Evolutionary conservation across 352 stramenopile genomes (phyloP).

Genomic region (Elongisporangium undulatum): DNA sequence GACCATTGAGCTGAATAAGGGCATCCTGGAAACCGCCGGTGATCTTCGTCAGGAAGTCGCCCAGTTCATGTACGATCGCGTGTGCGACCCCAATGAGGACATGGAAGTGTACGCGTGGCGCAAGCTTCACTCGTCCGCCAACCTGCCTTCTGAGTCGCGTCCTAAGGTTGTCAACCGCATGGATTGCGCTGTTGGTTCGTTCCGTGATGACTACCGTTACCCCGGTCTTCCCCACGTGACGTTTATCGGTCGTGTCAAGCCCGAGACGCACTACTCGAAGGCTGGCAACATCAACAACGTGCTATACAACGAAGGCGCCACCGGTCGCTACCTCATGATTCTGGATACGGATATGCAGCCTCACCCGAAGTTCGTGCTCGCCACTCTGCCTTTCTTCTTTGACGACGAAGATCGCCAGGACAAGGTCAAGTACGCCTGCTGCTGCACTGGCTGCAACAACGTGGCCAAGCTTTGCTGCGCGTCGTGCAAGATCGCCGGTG

Average conservation of each 20-base stretch:
- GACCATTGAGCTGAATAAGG: slow-evolving; percentile 77
- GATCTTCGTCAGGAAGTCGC: slow-evolving; percentile 77
- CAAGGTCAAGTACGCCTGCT: slow-evolving; percentile 80
- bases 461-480: slow-evolving; percentile 81
- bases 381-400: slow-evolving; percentile 79
- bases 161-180: slow-evolving; percentile 62
- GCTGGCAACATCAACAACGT: slow-evolving; percentile 88
- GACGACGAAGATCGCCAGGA: slow-evolving; percentile 66
- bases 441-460: slow-evolving; percentile 62
- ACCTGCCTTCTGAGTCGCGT: slow-evolving; percentile 59
- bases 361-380: slow-evolving; percentile 70
- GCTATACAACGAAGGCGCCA: slow-evolving; percentile 81
- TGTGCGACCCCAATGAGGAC: slow-evolving; percentile 80
- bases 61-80: slow-evolving; percentile 84
- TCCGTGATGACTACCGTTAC: slow-evolving; percentile 82
- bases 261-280: slow-evolving; percentile 81
- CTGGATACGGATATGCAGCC: slow-evolving; percentile 85
- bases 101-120: slow-evolving; percentile 84
- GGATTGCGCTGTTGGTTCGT: slow-evolving; percentile 73
- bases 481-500: slow-evolving; percentile 78
- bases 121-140: slow-evolving; percentile 80
- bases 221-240: slow-evolving; percentile 70
- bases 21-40: slow-evolving; percentile 71
- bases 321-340: slow-evolving; percentile 75
- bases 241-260: slow-evolving; percentile 77